Evolutionary conservation across 2,329 filamentous ascomycete species (phyloP), one percentile per base, ranked within the genome.

Genomic region (Conoideocrella luteorostrata): DNA sequence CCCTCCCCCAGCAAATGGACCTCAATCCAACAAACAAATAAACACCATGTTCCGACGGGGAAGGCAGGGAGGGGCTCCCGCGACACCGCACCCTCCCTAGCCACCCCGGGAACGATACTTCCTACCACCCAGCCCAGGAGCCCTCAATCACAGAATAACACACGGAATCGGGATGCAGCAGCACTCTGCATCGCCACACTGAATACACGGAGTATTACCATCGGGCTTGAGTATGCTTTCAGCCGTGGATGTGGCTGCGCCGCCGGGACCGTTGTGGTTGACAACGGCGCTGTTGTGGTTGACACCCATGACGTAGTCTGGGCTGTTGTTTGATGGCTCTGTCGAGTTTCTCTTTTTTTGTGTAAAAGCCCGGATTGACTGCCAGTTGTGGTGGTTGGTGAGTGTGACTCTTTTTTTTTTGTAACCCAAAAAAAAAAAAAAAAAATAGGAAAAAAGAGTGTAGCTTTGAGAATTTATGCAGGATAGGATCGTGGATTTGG

Each of bases 81-180:
- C n/a, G n/a, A n/a, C n/a, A n/a, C n/a, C n/a, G n/a, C n/a, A n/a
- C n/a, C n/a, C n/a, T n/a, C 30, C 30, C 30, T 15, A 33, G n/a
- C 30, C 30, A 12, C 18, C 30, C 13, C 30, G 18, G 30, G 30
- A 32, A 33, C n/a, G n/a, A n/a, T 11, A 9, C 22, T 7, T 17
- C 15, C 13, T 13, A 23, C 24, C 17, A 15, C 7, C 7, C 23
- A 4, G 4, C 7, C 29, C 29, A 4, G 26, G 26, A 11, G 4
- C 7, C 26, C 30, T 28, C 26, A 28, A 28, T 64, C 56, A 76
- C 65, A 77, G 69, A 29, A 77, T 66, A 7, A 62, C 66, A 50
- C 74, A 78, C 18, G 69, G 68, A 45, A 78, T 74, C 54, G 69
- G 68, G 46, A 78, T 74, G 55, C 74, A 78, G 57, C 74, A 78